Evolutionary conservation across 495 filamentous ascomycete genomes (phyloP), one percentile per base, ranked within the genome.

Genomic region (Neurospora sp.): DNA sequence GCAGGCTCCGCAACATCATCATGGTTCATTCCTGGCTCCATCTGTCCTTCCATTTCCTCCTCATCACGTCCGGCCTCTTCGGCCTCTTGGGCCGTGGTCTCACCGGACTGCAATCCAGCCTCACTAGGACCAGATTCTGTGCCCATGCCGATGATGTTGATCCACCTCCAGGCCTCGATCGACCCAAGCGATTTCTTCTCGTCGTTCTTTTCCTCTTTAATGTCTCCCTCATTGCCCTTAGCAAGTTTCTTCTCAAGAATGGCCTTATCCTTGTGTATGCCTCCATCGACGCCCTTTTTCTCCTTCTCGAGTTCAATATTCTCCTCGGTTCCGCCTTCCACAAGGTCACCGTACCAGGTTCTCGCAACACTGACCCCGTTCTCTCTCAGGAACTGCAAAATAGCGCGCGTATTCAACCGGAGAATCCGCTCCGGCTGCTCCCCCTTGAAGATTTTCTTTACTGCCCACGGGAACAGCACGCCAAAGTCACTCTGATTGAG

Each of bases 401-500:
- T 83, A 5, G 91, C 91, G 3, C 91, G 78, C 5, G 85, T 79
- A 72, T 94, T 94, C 27, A 94, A 79, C 66, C 86, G 81, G 46
- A 94, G 76, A 1, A 87, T 85, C 2, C 88, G 80, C 75, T 89
- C 89, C 0, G 91, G 91, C 69, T 89, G 85, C 73, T 89, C 87
- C 3, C 85, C 85, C 5, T 85, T 84, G 75, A 90, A 87, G 9
- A 89, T 81, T 69, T 82, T 82, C 69, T 84, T 85, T 31, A 88
- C 89, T 27, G 91, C 75, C 81, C 87, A 88, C 0, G 93, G 91
- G 77, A 94, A 94, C 22, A 95, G 79, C 12, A 93, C 78, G n/a
- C 89, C 92, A 78, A 94, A 94, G 76, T 94, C 92, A 18, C 87
- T 89, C 81, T 94, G 92, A 42, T 82, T 89, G 31, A 94, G 83